These are phyloP conservation scores for Leptodermis oblonga DNA, from an alignment of 257 asterid species.

Conservation along the genomic window DNA sequence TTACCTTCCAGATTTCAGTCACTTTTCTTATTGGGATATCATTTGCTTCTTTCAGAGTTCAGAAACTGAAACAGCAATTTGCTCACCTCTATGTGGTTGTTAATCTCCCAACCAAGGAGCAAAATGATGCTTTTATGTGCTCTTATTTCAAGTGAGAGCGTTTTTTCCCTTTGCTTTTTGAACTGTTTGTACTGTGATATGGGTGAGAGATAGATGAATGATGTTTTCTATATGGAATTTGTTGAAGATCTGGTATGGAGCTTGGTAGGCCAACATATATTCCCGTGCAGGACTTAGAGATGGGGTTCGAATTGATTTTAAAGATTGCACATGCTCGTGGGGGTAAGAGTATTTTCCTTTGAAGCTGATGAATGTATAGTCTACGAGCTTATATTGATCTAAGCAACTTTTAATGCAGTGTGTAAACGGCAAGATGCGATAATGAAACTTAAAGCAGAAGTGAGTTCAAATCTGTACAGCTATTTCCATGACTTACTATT, in stretches of 20 bases:
- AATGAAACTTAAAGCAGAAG: conserved; percentile 75
- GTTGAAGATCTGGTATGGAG: conserved; percentile 64
- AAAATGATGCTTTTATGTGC: conserved; percentile 57
- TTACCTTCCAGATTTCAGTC: background rate
- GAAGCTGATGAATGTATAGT: conserved; percentile 15
- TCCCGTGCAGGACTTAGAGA: conserved; percentile 76
- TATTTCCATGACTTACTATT: conserved; percentile 3
- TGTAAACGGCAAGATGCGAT: conserved; percentile 74
- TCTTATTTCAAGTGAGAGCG: conserved; percentile 87
- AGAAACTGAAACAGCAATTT: conserved; percentile 75
- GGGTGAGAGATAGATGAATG: conserved; percentile 16
- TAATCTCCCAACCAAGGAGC: conserved; percentile 78
- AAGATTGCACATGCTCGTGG: conserved; percentile 90
- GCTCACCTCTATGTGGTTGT: conserved; percentile 78
- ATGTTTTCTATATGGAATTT: conserved; percentile 18
- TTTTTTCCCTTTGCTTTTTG: conserved; percentile 18
- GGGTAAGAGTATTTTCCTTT: conserved; percentile 40
- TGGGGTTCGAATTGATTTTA: conserved; percentile 92
- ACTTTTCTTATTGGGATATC: conserved; percentile 4
- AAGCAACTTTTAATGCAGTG: conserved; percentile 39
- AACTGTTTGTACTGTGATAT: conserved; percentile 8
- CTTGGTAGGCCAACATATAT: conserved; percentile 81
- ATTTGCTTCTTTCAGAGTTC: conserved; percentile 46
- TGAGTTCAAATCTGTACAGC: conserved; percentile 22
- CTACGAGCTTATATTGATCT: conserved; percentile 13